phyloP scores from a whole-genome alignment of 1,284 basidiomycete genomes.

The Baeospora myosura region DNA sequence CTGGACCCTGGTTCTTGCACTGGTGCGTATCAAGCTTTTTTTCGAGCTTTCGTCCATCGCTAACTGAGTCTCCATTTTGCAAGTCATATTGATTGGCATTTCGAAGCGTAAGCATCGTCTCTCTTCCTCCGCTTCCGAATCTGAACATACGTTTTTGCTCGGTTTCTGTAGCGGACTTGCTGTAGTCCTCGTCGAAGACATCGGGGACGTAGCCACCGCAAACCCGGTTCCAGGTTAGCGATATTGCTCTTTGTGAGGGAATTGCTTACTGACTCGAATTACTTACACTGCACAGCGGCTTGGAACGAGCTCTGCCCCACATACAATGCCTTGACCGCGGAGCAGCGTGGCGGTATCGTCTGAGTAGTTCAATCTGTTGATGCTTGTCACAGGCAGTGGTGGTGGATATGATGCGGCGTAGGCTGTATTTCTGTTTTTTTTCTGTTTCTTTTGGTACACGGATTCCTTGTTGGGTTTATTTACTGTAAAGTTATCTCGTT shows the following conservation, averaged over 20 bases:
- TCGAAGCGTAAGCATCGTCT: conserved; percentile 24
- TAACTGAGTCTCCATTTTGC: conserved; percentile 6
- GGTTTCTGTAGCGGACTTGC: conserved; percentile 25
- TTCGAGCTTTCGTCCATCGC: not conserved
- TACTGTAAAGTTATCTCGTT: no score
- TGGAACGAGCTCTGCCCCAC: conserved; percentile 22
- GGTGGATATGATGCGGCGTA: no score
- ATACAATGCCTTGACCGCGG: conserved; percentile 9
- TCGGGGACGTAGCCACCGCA: conserved; percentile 11
- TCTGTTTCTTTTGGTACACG: no score
- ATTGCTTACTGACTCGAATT: no score
- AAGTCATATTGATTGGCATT: conserved; percentile 43
- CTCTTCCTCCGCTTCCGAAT: not conserved
- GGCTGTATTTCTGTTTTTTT: no score
- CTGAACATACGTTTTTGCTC: not conserved
- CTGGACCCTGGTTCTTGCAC: conserved; percentile 38
- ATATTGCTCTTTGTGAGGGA: no score
- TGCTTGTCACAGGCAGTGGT: no score
- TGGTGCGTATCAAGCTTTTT: no score
- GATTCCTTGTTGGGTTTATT: no score
- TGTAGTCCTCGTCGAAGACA: conserved; percentile 31
- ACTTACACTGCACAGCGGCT: conserved; percentile 12
- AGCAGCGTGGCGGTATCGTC: no score
- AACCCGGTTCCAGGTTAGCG: conserved; percentile 16
- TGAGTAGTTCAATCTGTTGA: no score